Base-by-base conservation (phyloP, 352 stramenopile species). In the Globisporangium uncinulatum region DNA sequence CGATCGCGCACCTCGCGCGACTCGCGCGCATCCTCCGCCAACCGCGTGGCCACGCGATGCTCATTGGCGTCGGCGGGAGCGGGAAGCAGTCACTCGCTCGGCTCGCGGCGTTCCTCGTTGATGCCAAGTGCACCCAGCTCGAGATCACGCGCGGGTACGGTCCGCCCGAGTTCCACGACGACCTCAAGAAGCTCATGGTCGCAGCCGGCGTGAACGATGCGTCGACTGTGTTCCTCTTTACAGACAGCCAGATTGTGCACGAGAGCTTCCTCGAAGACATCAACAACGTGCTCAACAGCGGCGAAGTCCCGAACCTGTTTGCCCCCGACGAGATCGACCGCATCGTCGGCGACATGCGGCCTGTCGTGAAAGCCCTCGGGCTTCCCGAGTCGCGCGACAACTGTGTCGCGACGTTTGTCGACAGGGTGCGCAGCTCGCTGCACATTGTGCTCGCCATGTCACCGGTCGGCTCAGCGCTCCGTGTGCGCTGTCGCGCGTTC, bases 241-340 rank as follows among this genome's bases (percentile, higher is more conserved):
- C 79, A 6, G 92, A 98, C 51, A 89, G 87, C 1, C 92, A 98
- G 62, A 97, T 98, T 49, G 90, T 96, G 0, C 72, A 94, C 15
- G 92, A 98, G 61, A 93, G 83, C 1, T 98, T 98, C 57, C 57
- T 98, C 31, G 93, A 98, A 56, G 93, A 98, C 52, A 95, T 98
- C 70, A 98, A 98, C 70, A 97, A 98, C 52, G 69, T 98, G 9
- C 70, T 98, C 32, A 97, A 97, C 65, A 96, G 83, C 9, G 93
- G 92, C 20, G 90, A 98, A 60, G 90, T 98, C 1, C 90, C 92
- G 0, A 97, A 98, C 56, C 54, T 98, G 57, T 98, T 96, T 51
- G 85, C 89, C 1, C 76, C 59, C 20, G 91, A 97, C 45, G 91
- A 97, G 43, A 60, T 94, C 8, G 90, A 97, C 57, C 92, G 94